phyloP scores from a whole-genome alignment of 116 monocot genomes.

The Posidonia oceanica region DNA sequence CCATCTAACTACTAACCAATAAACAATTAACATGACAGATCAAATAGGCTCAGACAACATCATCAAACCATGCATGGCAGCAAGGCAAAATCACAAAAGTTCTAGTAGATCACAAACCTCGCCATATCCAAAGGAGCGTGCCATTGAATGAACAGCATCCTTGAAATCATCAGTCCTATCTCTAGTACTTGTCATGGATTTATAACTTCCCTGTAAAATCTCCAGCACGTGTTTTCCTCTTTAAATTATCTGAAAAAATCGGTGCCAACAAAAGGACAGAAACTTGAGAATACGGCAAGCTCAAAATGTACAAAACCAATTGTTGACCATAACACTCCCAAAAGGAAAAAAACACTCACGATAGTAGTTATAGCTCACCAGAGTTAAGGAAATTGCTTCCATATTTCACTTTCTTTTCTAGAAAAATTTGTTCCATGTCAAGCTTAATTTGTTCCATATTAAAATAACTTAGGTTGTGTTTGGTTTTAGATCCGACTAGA shows the following conservation, averaged over 20 bases:
- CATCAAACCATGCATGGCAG: not conserved
- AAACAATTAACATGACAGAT: not conserved
- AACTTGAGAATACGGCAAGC: no score
- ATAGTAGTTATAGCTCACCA: no score
- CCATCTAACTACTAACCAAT: no score
- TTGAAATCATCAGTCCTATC: conserved; percentile 86
- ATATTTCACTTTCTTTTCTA: no score
- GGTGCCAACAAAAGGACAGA: not conserved
- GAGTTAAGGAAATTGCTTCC: no score
- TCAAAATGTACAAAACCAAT: no score
- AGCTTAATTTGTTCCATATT: no score
- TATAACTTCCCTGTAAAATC: not conserved
- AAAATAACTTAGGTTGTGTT: no score
- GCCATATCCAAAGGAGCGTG: conserved; percentile 43
- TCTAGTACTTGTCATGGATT: conserved; percentile 45
- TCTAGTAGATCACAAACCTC: conserved; percentile 29
- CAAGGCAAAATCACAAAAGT: not conserved
- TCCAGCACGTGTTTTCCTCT: not conserved
- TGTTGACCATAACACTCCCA: no score
- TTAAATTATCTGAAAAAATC: not conserved
- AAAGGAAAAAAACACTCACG: no score
- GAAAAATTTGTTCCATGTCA: no score
- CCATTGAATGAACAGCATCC: conserved; percentile 44
- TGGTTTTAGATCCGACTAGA: no score
- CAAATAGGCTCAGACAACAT: not conserved